Conservation (phyloP, 106 monocot genomes). For the Dendrobium officinale region DNA sequence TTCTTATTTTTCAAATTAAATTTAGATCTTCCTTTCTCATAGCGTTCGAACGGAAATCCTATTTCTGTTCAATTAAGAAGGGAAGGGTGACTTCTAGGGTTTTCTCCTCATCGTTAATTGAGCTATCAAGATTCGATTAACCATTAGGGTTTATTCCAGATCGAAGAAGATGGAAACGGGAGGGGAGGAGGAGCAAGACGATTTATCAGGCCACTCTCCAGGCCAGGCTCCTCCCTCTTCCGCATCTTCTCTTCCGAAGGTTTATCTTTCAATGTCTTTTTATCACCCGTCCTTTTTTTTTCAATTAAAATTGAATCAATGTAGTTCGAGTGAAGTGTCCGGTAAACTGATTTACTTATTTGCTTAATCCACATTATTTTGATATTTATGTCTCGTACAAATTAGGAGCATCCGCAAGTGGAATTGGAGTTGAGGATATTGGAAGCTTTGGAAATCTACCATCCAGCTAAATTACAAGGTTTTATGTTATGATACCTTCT, state of each 20-base stretch:
- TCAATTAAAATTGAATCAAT: not conserved
- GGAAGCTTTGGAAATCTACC: conserved; percentile 77
- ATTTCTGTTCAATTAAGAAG: no score
- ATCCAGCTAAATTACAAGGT: conserved; percentile 74
- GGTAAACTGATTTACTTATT: not conserved
- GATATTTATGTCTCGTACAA: not conserved
- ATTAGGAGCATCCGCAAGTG: conserved; percentile 68
- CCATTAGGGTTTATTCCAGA: conserved; percentile 11
- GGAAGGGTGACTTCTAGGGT: not conserved
- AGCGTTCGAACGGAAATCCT: no score
- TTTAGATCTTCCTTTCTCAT: no score
- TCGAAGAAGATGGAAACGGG: conserved; percentile 13
- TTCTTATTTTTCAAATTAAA: no score
- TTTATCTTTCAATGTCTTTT: conserved; percentile 2
- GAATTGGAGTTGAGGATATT: conserved; percentile 69
- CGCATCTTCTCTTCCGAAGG: conserved; percentile 75
- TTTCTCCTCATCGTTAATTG: not conserved
- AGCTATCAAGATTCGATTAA: not conserved
- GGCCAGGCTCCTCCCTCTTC: conserved; percentile 66
- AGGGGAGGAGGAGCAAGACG: conserved; percentile 63
- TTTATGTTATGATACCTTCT: not conserved
- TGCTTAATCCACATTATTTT: not conserved
- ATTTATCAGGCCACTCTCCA: conserved; percentile 55
- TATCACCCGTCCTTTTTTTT: not conserved
- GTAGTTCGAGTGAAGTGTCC: not conserved